These are phyloP conservation scores for Mesotaenium endlicherianum DNA, from an alignment of 139 green algal species.

Conservation along the genomic window DNA sequence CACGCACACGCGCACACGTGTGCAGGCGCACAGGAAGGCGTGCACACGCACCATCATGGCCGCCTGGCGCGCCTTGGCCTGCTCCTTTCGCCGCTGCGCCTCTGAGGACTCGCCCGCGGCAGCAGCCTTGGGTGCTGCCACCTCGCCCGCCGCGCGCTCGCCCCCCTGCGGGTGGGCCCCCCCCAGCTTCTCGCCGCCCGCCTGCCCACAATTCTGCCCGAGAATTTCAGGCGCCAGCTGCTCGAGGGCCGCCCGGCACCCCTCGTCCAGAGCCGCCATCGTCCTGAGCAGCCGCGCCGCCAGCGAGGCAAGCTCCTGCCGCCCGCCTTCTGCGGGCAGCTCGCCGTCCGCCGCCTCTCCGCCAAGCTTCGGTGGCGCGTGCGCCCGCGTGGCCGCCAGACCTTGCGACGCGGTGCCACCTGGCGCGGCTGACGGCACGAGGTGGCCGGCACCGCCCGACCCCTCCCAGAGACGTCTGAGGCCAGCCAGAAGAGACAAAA, in stretches of 20 bases:
- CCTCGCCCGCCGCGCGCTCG: no score
- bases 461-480: background rate
- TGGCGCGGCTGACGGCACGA: background rate
- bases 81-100: background rate
- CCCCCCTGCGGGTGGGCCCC: no score
- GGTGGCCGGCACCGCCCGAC: background rate
- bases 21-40: no score
- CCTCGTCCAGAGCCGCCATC: background rate
- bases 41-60: background rate
- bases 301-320: background rate
- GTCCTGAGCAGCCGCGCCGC: background rate
- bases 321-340: slow-evolving; percentile 1
- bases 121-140: no score
- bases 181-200: no score
- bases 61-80: background rate
- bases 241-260: slow-evolving; percentile 8
- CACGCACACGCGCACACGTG: no score
- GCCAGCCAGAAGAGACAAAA: slow-evolving; percentile 1
- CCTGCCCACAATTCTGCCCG: background rate
- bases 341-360: background rate
- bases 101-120: background rate
- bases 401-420: background rate
- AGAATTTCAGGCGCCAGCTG: slow-evolving; percentile 30
- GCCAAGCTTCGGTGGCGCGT: background rate
- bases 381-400: background rate